Evolutionary conservation across 257 asterid species (phyloP).

Genomic region (Eucommia ulmoides): DNA sequence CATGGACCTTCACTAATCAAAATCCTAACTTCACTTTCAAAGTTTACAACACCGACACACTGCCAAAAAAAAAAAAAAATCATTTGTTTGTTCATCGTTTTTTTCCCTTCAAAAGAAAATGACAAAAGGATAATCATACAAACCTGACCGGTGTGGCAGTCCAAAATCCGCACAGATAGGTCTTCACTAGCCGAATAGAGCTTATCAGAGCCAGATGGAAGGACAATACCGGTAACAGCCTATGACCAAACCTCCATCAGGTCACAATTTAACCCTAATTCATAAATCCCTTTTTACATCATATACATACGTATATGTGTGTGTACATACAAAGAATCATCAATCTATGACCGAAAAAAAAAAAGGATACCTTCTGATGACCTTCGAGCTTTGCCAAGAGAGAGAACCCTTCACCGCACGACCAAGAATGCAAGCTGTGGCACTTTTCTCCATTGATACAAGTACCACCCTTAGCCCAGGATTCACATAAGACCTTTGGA

Average conservation of each 20-base stretch:
- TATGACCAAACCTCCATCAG: slow-evolving; percentile 1
- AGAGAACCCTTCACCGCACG: slow-evolving; percentile 33
- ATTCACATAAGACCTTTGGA: too few relatives aligned
- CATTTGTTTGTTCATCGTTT: not conserved
- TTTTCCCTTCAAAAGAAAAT: not conserved
- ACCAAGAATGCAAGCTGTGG: slow-evolving; percentile 34
- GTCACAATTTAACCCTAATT: not conserved
- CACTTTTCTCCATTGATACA: slow-evolving; percentile 41
- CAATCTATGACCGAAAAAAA: not conserved
- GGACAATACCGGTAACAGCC: slow-evolving; percentile 39
- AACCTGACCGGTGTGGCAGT: slow-evolving; percentile 47
- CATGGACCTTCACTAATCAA: slow-evolving; percentile 43
- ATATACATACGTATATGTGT: not conserved
- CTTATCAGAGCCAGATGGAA: slow-evolving; percentile 34
- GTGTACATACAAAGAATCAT: not conserved
- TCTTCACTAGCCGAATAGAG: slow-evolving; percentile 36
- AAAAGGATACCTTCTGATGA: slow-evolving; percentile 30
- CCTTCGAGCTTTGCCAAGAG: slow-evolving; percentile 39
- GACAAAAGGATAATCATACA: not conserved
- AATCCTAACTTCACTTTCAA: slow-evolving; percentile 29
- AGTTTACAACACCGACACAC: slow-evolving; percentile 17
- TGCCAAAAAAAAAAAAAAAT: slow-evolving; percentile 5
- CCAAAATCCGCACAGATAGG: slow-evolving; percentile 26
- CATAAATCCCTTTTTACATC: not conserved
- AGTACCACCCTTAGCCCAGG: slow-evolving; percentile 27